Evolutionary conservation across 2,329 filamentous ascomycete species (phyloP), one percentile per base, ranked within the genome.

Genomic region (Pseudogymnoascus sp.): DNA sequence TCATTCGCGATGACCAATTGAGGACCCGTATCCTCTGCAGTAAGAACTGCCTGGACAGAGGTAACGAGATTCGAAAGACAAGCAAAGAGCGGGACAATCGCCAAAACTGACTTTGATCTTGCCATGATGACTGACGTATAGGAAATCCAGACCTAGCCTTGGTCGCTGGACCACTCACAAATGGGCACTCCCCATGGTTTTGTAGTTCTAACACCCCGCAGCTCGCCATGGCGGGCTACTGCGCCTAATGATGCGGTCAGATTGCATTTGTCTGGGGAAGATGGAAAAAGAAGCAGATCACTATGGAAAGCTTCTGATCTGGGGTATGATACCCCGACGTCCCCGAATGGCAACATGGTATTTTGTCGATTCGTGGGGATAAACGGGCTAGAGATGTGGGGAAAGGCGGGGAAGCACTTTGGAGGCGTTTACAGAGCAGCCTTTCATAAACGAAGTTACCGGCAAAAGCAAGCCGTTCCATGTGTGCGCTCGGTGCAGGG

Each of bases 1-100:
- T 76, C 73, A 62, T 80, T 81, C 39, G 70, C 65, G 8, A 81
- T 70, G 0, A 72, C 72, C n/a, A 77, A 66, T 30, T 66, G 63
- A 1, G 65, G 66, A 6, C 62, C 58, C 5, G 67, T 69, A 62
- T 76, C 70, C 0, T 66, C 70, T 18, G 71, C 70, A 35, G 67
- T 65, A 58, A 68, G 64, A 32, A 63, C 18, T n/a, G 60, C 60
- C 37, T 59, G 9, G 5, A 25, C 32, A 16, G 20, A 8, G 14
- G 34, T 18, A 34, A 60, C n/a, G 14, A 62, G 54, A 32, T 32
- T 35, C 11, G 37, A 58, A 32, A 61, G 20, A 16, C 41, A 20
- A 22, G 22, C 47, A 3, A 62, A 30, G 20, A 37, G 37, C 14
- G 41, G 41, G n/a, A 50, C 41, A 50, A 50, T 50, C 22, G 41